Base-by-base conservation (phyloP, 202 grass and related monocot genomes). In the Eragrostis tef region DNA sequence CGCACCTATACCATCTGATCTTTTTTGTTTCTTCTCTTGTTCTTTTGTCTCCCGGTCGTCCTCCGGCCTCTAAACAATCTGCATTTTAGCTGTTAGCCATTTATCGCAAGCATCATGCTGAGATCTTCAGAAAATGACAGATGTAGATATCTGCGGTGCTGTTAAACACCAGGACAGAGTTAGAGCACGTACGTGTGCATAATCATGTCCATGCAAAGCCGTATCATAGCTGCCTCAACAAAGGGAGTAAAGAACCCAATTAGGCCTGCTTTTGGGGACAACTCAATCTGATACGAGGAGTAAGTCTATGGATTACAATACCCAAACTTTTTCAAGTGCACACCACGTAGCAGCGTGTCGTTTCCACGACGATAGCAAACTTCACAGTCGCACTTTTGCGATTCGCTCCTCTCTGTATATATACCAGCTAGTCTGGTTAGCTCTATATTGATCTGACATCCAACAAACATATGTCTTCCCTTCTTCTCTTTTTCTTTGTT, bases 161-260 rank as follows among this genome's bases (percentile, higher is more conserved):
- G 44, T 36, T 8, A 49, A 60, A 49, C 25, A 70, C 25, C 26
- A 56, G 9, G 22, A 46, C 6, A 24, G 49, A 34, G 17, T 42
- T 11, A 26, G 31, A 75, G 61, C 20, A 15, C 44, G 36, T 27
- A 2, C 6, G 48, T 13, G 45, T 12, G 5, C 29, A 17, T 14
- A 11, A 44, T 71, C 15, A 3, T 11, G 21, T 20, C 20, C 11
- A 51, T 36, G 25, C 58, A 27, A 25, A 31, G 3, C 58, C 61
- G 47, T 75, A 49, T 49, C 39, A 6, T 48, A 27, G 64, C 20
- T 85, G 77, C 64, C 57, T 88, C 54, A 41, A 22, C 77, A 41
- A 49, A 81, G 17, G 22, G 9, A 9, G 21, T 68, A 52, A 68
- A 57, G 36, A 53, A 31, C 13, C 27, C 8, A 16, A 2, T 52